A percentile compares a stretch with the other conserved stretches of the same genome.
Conservation (phyloP, 306 rosid species). For the Carpinus fangiana region DNA sequence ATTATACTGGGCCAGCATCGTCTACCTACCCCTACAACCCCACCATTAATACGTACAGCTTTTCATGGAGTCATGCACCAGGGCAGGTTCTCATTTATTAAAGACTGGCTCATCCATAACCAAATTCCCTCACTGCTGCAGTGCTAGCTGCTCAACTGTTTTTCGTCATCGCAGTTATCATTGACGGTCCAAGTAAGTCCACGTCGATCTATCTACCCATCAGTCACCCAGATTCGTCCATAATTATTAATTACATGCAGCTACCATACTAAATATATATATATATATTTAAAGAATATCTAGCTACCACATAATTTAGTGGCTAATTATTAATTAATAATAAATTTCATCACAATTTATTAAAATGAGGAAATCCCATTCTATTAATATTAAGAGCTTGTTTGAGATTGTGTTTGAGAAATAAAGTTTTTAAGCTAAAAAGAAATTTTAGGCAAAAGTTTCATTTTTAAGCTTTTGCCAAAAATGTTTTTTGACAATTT, state of each 20-base stretch:
- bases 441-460: too few species aligned
- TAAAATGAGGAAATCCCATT: neutral
- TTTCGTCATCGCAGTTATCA: neutral
- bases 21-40: neutral
- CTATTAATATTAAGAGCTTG: neutral
- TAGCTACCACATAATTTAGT: neutral
- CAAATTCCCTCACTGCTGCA: neutral
- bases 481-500: too few species aligned
- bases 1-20: neutral
- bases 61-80: neutral
- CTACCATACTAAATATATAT: neutral
- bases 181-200: constrained; percentile 18
- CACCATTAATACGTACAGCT: neutral
- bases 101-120: neutral
- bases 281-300: too few species aligned
- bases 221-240: neutral
- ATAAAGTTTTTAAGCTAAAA: too few species aligned
- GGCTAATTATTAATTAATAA: neutral
- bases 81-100: constrained; percentile 9
- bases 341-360: too few species aligned
- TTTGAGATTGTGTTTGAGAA: too few species aligned
- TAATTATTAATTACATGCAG: neutral
- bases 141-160: constrained; percentile 12
- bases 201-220: neutral
- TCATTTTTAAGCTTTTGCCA: too few species aligned